Percentiles rank a stretch among this genome's conserved stretches.
Evolutionary conservation across 106 monocot genomes (phyloP).

Genomic region (Apostasia shenzhenica): DNA sequence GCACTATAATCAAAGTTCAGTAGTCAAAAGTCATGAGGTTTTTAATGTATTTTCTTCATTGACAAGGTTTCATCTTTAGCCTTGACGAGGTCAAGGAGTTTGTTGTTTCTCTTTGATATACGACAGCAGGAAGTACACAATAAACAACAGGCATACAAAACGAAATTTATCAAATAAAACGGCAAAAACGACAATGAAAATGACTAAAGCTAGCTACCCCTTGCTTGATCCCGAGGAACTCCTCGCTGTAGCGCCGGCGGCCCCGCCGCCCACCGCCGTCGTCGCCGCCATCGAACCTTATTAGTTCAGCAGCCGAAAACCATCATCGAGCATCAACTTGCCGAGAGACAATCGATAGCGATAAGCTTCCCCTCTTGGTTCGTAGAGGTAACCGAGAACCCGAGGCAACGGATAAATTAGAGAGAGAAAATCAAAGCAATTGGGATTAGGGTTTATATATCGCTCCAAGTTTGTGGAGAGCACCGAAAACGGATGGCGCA

Average conservation of each 20-base stretch:
- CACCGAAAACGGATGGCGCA: too few species aligned
- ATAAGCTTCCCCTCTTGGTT: not conserved
- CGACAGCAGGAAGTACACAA: not conserved
- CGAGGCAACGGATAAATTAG: too few species aligned
- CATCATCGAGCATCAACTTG: not conserved
- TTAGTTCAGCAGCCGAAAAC: not conserved
- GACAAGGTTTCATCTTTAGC: too few species aligned
- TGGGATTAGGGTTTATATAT: too few species aligned
- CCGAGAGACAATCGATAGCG: not conserved
- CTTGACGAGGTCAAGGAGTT: too few species aligned
- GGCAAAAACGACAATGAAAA: not conserved
- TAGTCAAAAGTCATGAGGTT: too few species aligned
- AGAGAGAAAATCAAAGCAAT: too few species aligned
- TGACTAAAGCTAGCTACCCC: not conserved
- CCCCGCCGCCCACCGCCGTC: not conserved
- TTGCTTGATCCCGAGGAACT: not conserved
- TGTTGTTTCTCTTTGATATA: too few species aligned
- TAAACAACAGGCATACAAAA: not conserved
- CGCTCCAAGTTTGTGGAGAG: too few species aligned
- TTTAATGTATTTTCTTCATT: too few species aligned
- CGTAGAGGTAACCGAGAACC: not conserved
- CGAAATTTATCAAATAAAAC: not conserved
- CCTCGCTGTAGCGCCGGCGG: not conserved
- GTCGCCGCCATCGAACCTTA: constrained; percentile 2
- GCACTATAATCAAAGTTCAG: too few species aligned